Evolutionary conservation across 2,329 filamentous ascomycete species (phyloP), one percentile per base, ranked within the genome.

Genomic region (Leptographium procerum): DNA sequence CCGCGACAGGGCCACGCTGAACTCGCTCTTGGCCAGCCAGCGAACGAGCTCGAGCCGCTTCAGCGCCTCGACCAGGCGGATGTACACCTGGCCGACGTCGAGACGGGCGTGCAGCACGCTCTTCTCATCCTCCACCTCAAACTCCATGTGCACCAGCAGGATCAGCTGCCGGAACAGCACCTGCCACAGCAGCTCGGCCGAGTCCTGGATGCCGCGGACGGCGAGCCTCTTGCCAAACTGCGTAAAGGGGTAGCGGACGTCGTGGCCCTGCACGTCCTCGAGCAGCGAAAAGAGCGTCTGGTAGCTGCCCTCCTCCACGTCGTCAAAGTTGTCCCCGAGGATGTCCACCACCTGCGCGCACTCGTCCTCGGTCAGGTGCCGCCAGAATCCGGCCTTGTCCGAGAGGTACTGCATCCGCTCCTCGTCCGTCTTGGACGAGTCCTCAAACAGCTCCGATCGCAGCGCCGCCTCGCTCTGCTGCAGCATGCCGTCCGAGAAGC

Each of bases 81-180:
- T 73, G 71, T 87, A 92, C 40, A 92, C 82, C 1, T 76, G 73
- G 55, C 87, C 83, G 60, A 94, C 86, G 31, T 86, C 81, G 10
- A 88, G 74, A 24, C 77, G 73, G 45, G 77, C 72, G 63, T 81
- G 79, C 36, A 84, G 75, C 2, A 82, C 82, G 19, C 88, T 82
- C 47, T 89, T 84, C 48, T 86, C 84, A 63, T 85, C 82, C 59
- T 91, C 87, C 57, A 89, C 81, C 67, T 94, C 89, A 45, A 85
- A 86, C 69, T 94, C 87, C 78, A 97, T 87, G 69, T 96, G 91
- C 11, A 94, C 80, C 19, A 95, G 77, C 8, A 99, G 78, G 3
- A 94, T 79, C 2, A 97, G 75, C 59, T 97, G 82, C 66, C 92
- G 90, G 62, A 95, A 84, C 55, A 95, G 83, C 10, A 94, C 77